Evolutionary conservation across 2,329 filamentous ascomycete genomes (phyloP).

Genomic region (Zymoseptoria pseudotritici): DNA sequence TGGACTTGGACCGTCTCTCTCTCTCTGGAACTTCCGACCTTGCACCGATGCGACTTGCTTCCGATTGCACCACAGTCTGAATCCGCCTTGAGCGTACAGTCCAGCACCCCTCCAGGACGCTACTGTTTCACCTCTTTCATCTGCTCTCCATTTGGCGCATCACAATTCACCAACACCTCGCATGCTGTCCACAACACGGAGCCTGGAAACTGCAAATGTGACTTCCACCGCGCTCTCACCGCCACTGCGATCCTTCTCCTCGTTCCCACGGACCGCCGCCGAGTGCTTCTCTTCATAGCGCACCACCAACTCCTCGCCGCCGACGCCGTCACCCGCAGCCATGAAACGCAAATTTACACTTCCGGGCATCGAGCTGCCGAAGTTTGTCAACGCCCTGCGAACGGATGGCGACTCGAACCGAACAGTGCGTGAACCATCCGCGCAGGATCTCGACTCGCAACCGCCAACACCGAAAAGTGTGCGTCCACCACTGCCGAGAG

Average conservation of each 20-base stretch:
- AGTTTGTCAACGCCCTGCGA: slow-evolving; percentile 18
- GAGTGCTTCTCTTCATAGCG: not conserved
- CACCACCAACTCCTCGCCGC: not conserved
- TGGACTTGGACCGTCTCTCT: not conserved
- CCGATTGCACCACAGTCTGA: not conserved
- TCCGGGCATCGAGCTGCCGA: not conserved
- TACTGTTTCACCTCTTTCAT: not conserved
- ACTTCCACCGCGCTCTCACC: not conserved
- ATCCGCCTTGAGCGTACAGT: not conserved
- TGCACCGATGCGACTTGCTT: not conserved
- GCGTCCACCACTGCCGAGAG: slow-evolving; percentile 36
- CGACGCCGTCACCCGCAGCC: slow-evolving; percentile 15
- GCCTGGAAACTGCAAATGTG: not conserved
- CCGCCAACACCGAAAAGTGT: slow-evolving; percentile 37
- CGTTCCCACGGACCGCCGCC: not conserved
- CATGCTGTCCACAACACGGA: not conserved
- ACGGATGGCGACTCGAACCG: slow-evolving; percentile 13
- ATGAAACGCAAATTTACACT: not conserved
- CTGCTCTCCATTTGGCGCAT: not conserved
- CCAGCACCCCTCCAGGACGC: not conserved
- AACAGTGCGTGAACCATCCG: slow-evolving; percentile 24
- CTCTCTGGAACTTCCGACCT: not conserved
- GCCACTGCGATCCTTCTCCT: slow-evolving; percentile 39
- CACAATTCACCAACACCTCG: not conserved
- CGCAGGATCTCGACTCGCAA: slow-evolving; percentile 23